Conservation (phyloP, 106 monocot genomes). For the Narthecium ossifragum region DNA sequence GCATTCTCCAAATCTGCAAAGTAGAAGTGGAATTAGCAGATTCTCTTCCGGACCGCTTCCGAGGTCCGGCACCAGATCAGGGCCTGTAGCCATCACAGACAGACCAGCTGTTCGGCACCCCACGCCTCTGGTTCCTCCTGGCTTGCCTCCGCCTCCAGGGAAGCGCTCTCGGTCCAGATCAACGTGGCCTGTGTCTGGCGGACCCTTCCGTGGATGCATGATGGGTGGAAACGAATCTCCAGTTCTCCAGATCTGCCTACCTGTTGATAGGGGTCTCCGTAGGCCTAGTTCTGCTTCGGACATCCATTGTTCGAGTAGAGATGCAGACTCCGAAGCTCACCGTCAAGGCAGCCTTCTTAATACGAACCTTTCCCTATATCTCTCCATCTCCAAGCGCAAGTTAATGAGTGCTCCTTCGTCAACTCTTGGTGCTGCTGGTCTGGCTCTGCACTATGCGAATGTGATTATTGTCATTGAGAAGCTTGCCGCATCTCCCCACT, state of each 20-base stretch:
- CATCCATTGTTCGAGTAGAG: neutral
- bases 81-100: neutral
- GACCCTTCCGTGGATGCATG: conserved; percentile 34
- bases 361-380: conserved; percentile 2
- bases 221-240: conserved; percentile 18
- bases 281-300: neutral
- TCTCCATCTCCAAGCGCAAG: conserved; percentile 24
- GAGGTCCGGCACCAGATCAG: neutral
- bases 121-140: neutral
- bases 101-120: neutral
- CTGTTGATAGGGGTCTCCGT: conserved; percentile 3
- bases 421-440: conserved; percentile 57
- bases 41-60: conserved; percentile 10
- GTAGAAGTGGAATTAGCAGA: neutral
- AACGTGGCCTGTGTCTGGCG: conserved; percentile 22
- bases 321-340: neutral
- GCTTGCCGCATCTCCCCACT: conserved; percentile 41
- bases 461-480: conserved; percentile 73
- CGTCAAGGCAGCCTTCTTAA: neutral
- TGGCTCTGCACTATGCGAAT: conserved; percentile 75
- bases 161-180: conserved; percentile 14
- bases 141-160: neutral
- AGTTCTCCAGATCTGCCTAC: conserved; percentile 16
- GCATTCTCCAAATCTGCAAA: conserved; percentile 2
- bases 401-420: conserved; percentile 24